phyloP scores from a whole-genome alignment of 352 stramenopile genomes.

The Phytophthora cactorum region DNA sequence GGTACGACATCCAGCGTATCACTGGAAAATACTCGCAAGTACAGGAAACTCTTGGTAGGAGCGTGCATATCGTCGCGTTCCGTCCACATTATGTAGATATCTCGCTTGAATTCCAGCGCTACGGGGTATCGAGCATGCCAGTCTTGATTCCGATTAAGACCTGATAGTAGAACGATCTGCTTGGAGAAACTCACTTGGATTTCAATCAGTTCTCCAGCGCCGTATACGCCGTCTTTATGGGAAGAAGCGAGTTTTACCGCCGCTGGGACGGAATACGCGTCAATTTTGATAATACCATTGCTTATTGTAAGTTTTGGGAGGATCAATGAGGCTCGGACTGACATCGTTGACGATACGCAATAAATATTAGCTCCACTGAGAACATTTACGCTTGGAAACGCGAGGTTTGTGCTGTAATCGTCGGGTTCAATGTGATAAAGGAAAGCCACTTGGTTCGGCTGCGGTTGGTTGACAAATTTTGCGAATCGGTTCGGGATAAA shows the following conservation, averaged over 20 bases:
- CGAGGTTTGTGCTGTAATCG: conserved; percentile 63
- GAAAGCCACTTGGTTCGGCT: conserved; percentile 58
- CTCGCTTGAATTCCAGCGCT: conserved; percentile 42
- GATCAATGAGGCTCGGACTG: conserved; percentile 26
- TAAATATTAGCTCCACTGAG: conserved; percentile 51
- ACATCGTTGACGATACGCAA: conserved; percentile 53
- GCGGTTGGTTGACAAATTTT: conserved; percentile 49
- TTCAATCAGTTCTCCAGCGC: conserved; percentile 67
- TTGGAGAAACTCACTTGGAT: conserved; percentile 79
- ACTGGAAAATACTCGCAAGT: conserved; percentile 59
- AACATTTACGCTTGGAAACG: conserved; percentile 52
- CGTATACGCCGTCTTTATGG: conserved; percentile 53
- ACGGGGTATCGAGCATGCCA: conserved; percentile 52
- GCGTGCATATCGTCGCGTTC: conserved; percentile 51
- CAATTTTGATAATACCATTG: conserved; percentile 46
- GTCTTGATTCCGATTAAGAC: conserved; percentile 67
- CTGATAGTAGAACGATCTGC: conserved; percentile 58
- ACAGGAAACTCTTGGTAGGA: conserved; percentile 54
- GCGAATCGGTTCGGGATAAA: conserved; percentile 58
- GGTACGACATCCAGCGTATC: conserved; percentile 42
- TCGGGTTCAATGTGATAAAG: conserved; percentile 66
- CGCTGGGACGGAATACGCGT: conserved; percentile 59
- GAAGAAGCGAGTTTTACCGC: conserved; percentile 66
- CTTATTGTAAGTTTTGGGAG: conserved; percentile 48
- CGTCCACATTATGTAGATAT: conserved; percentile 75